Conservation (phyloP, 176 grass and related monocot genomes). For the Thalia dealbata region DNA sequence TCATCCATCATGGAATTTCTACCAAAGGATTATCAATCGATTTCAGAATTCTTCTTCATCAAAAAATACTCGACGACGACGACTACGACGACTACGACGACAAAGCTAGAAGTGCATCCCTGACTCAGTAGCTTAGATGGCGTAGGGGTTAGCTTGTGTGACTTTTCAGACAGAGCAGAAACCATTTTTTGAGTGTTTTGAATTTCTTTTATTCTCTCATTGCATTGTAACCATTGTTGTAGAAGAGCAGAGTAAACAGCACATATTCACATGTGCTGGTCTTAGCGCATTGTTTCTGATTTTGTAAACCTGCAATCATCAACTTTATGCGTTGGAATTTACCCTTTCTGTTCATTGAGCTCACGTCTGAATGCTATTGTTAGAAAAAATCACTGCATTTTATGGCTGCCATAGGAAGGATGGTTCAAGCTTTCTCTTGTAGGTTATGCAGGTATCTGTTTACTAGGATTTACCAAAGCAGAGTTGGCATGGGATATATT, state of each 20-base stretch:
- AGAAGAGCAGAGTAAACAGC: not conserved
- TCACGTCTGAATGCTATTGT: too few species aligned
- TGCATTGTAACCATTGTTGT: not conserved
- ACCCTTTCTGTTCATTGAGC: too few species aligned
- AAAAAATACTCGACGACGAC: too few species aligned
- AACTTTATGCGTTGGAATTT: not conserved
- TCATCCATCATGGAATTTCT: constrained; percentile 70
- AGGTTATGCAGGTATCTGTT: too few species aligned
- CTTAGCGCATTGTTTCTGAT: not conserved
- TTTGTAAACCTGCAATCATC: not conserved
- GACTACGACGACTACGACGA: too few species aligned
- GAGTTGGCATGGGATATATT: not conserved
- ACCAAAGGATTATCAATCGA: constrained; percentile 47
- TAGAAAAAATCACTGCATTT: too few species aligned
- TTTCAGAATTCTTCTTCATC: constrained; percentile 24
- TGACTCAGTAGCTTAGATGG: not conserved
- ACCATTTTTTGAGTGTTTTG: not conserved
- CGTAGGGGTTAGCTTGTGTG: too few species aligned
- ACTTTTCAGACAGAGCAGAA: not conserved
- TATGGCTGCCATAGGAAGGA: too few species aligned
- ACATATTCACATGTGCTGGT: not conserved
- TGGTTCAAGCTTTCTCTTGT: too few species aligned
- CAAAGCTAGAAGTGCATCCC: not conserved
- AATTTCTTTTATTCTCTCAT: too few species aligned
- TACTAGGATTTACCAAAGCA: too few species aligned